phyloP scores from a whole-genome alignment of 768 basidiomycete genomes.

The Myochromella boudieri region DNA sequence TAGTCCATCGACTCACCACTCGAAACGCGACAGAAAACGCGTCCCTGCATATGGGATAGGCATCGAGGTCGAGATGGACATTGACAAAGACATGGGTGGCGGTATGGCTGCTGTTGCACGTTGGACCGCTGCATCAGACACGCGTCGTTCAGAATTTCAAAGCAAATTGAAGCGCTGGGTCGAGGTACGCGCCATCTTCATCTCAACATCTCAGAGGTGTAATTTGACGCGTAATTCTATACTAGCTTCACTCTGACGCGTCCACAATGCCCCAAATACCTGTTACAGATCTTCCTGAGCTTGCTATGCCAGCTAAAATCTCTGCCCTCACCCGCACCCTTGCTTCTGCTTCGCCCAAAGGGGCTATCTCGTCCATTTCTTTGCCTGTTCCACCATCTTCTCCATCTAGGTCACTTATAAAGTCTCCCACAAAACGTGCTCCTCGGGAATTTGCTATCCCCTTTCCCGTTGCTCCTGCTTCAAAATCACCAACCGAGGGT shows the following conservation, averaged over 20 bases:
- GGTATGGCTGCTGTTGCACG: slow-evolving; percentile 91
- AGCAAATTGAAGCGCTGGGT: slow-evolving; percentile 65
- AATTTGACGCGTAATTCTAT: slow-evolving; percentile 3
- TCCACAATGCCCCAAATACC: slow-evolving; percentile 57
- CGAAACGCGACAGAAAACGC: slow-evolving; percentile 63
- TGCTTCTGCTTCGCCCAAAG: slow-evolving; percentile 75
- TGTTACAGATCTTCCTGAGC: slow-evolving; percentile 61
- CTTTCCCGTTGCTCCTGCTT: slow-evolving; percentile 42
- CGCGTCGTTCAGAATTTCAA: slow-evolving; percentile 56
- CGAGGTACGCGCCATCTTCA: slow-evolving; percentile 40
- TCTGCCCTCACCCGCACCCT: slow-evolving; percentile 71
- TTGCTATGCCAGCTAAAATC: slow-evolving; percentile 51
- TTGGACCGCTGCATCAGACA: slow-evolving; percentile 74
- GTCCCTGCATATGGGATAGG: slow-evolving; percentile 83
- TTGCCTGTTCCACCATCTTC: slow-evolving; percentile 40
- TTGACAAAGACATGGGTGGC: slow-evolving; percentile 74
- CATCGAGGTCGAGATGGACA: slow-evolving; percentile 83
- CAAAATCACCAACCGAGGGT: slow-evolving; percentile 46
- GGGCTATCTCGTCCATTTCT: slow-evolving; percentile 41
- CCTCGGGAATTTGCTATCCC: slow-evolving; percentile 33
- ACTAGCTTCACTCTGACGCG: slow-evolving; percentile 51
- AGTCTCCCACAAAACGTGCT: slow-evolving; percentile 38
- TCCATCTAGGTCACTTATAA: slow-evolving; percentile 34
- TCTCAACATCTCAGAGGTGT: neutral
- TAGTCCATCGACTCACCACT: slow-evolving; percentile 70